Percentiles rank a stretch among this genome's conserved stretches.
phyloP scores from a whole-genome alignment of 768 basidiomycete genomes.

The Trametes punicea region DNA sequence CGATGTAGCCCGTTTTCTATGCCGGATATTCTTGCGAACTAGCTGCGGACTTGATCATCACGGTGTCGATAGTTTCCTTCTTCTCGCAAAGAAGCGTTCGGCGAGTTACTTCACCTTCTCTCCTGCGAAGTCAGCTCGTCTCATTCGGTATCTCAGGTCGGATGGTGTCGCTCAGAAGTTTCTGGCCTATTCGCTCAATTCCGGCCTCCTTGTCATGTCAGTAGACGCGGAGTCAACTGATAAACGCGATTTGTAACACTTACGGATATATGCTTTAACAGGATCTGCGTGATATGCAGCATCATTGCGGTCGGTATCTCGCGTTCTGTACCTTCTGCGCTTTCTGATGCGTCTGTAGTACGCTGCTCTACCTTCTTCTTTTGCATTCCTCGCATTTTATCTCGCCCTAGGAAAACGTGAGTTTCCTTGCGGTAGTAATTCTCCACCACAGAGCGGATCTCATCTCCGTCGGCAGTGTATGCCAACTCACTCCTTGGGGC shows the following conservation, averaged over 20 bases:
- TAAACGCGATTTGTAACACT: background rate
- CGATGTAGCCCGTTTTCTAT: background rate
- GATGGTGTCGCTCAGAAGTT: background rate
- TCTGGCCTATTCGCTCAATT: background rate
- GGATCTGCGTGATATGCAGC: conserved; percentile 7
- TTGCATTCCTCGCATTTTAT: conserved; percentile 3
- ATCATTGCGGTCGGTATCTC: background rate
- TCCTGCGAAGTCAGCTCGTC: background rate
- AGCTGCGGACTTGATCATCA: background rate
- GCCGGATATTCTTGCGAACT: background rate
- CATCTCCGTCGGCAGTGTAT: background rate
- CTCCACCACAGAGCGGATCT: background rate
- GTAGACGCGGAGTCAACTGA: background rate
- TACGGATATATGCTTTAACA: background rate
- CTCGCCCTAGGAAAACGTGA: background rate
- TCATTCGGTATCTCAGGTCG: too few species aligned
- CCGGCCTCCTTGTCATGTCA: conserved; percentile 2
- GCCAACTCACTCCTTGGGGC: conserved; percentile 1
- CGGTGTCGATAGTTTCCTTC: background rate
- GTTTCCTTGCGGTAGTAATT: background rate
- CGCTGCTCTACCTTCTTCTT: background rate
- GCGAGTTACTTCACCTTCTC: background rate
- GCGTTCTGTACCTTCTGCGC: too few species aligned
- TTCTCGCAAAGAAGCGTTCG: background rate
- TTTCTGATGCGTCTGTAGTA: background rate